These are phyloP conservation scores for Eucalyptus cladocalyx DNA, from an alignment of 345 rosid species.

Conservation along the genomic window DNA sequence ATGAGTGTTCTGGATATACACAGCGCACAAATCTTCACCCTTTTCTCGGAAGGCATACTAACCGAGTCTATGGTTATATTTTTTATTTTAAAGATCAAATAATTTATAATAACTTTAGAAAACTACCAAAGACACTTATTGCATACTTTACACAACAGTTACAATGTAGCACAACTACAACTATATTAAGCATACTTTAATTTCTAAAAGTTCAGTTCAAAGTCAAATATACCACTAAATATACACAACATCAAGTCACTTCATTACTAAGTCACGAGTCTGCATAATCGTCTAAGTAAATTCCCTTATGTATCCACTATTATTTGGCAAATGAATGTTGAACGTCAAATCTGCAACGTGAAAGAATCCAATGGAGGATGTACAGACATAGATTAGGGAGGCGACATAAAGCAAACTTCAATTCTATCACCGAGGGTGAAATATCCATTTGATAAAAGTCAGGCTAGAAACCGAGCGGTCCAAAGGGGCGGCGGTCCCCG, in stretches of 20 bases:
- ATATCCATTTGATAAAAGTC: background rate
- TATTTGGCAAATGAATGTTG: background rate
- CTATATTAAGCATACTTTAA: background rate
- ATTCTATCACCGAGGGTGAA: background rate
- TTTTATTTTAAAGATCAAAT: too few relatives aligned
- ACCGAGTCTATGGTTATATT: too few relatives aligned
- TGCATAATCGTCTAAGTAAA: background rate
- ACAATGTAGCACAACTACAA: background rate
- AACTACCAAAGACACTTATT: too few relatives aligned
- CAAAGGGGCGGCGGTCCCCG: too few relatives aligned
- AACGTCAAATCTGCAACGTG: background rate
- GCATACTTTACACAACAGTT: background rate
- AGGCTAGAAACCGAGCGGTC: background rate
- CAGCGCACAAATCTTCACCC: too few relatives aligned
- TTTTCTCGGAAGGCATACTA: too few relatives aligned
- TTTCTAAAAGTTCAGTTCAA: background rate
- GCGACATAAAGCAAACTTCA: background rate
- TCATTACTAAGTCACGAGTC: background rate
- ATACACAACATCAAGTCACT: background rate
- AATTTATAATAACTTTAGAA: background rate
- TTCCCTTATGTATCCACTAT: background rate
- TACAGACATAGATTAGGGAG: background rate
- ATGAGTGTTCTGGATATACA: too few relatives aligned
- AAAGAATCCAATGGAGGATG: background rate
- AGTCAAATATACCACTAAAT: too few relatives aligned